These are phyloP conservation scores for Patellaria atrata DNA, from an alignment of 495 filamentous ascomycete genomes.

Conservation along the genomic window DNA sequence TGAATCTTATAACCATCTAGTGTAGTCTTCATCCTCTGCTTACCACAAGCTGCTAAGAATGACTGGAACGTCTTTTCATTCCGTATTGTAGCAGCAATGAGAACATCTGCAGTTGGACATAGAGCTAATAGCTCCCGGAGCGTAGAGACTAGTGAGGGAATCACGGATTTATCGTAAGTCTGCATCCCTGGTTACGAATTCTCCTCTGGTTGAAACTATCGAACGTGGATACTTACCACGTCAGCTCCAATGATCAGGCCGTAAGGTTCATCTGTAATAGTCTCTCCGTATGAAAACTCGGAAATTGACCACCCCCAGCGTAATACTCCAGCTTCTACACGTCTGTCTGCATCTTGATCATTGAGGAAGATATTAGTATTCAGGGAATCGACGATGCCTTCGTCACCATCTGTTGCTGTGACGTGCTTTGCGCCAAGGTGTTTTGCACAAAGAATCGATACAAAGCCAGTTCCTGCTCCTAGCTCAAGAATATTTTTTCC, in stretches of 20 bases:
- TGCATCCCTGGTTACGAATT: too few species aligned
- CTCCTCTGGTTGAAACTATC: conserved; percentile 4
- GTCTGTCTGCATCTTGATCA: conserved; percentile 29
- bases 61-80: conserved; percentile 47
- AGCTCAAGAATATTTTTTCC: conserved; percentile 65
- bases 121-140: conserved; percentile 39
- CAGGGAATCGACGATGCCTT: conserved; percentile 54
- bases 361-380: conserved; percentile 54
- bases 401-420: conserved; percentile 70
- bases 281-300: conserved; percentile 16
- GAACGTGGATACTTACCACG: conserved; percentile 20
- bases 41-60: conserved; percentile 45
- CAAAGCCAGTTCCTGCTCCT: conserved; percentile 75
- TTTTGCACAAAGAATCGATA: conserved; percentile 69
- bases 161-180: conserved; percentile 50
- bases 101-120: conserved; percentile 32
- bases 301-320: conserved; percentile 39
- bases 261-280: conserved; percentile 12
- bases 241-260: conserved; percentile 29
- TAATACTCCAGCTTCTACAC: conserved; percentile 36
- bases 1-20: too few species aligned
- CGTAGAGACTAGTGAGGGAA: conserved; percentile 44
- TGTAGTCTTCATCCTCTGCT: too few species aligned
- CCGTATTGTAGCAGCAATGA: conserved; percentile 47
- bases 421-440: conserved; percentile 49